Evolutionary conservation across 345 rosid genomes (phyloP), one percentile per base, ranked within the genome.

Genomic region (Reutealis trisperma): DNA sequence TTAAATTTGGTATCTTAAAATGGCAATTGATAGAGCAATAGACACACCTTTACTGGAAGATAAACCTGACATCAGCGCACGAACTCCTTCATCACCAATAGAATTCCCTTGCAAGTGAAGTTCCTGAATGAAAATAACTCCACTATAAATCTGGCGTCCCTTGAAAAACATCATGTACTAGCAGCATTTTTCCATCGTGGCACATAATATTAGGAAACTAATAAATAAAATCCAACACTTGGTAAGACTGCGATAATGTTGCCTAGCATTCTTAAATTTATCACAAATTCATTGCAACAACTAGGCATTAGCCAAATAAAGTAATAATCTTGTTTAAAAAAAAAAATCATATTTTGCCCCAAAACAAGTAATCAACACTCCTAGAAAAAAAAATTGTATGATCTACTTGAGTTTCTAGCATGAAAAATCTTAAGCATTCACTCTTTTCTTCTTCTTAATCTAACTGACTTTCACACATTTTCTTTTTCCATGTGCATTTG

Each of bases 61-160:
- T 82, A 95, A 88, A 73, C 98, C 94, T 34, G 91, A 87, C 86
- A 92, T 89, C 81, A 95, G 82, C 18, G 93, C 91, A 73, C 97
- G 92, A 34, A 80, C 82, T 71, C 99, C 99, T 88, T 95, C 99
- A 79, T 95, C 99, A 75, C 99, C 98, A 77, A 93, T 89, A 49
- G 96, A 88, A 83, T 95, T 93, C 61, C 98, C 99, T 82, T 93
- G 98, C 85, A 95, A 83, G 83, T 93, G 93, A 86, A 95, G 98
- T 85, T 93, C 98, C 99, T 95, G 87, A 49, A 70, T 13, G 62
- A 47, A 67, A 21, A 69, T 47, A 65, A 82, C 41, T 52, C 54
- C 37, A 25, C 54, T 58, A 65, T 74, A 61, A 82, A 51, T 52
- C 45, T 47, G 27, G 3, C 37, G 44, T 27, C 62, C 42, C 37